Conservation (phyloP, 1,284 basidiomycete species). For the Cyathus olla region DNA sequence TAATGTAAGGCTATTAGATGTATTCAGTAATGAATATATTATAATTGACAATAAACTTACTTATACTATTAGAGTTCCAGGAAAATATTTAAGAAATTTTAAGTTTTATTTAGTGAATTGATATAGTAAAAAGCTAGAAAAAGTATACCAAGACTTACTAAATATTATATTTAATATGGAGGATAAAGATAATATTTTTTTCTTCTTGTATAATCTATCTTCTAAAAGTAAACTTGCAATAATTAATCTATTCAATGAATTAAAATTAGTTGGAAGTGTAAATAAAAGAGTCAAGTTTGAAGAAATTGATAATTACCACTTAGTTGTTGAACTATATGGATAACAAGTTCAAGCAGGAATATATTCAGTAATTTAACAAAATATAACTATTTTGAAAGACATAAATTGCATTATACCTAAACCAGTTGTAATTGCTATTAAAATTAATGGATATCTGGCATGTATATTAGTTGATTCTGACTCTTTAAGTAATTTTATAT, state of each 20-base stretch:
- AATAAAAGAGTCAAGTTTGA: background rate
- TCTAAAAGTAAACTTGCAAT: background rate
- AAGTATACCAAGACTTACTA: background rate
- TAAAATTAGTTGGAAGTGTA: background rate
- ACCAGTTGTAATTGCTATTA: slow-evolving; percentile 31
- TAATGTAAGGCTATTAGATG: background rate
- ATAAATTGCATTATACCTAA: slow-evolving; percentile 20
- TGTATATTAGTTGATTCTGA: slow-evolving; percentile 42
- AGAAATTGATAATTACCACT: no score
- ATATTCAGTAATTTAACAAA: background rate
- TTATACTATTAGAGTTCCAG: background rate
- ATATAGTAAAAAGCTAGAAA: background rate
- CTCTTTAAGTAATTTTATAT: slow-evolving; percentile 48
- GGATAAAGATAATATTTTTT: background rate
- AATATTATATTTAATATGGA: background rate
- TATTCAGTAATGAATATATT: background rate
- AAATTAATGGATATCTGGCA: slow-evolving; percentile 32
- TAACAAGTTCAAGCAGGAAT: background rate
- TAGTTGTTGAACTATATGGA: background rate
- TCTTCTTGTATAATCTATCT: background rate
- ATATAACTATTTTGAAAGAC: background rate
- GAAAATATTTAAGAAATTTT: background rate
- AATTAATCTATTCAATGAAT: background rate
- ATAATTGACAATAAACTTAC: background rate
- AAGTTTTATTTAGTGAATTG: background rate